Evolutionary conservation across 2,329 filamentous ascomycete genomes (phyloP).

Genomic region (Phialemonium atrogriseum): DNA sequence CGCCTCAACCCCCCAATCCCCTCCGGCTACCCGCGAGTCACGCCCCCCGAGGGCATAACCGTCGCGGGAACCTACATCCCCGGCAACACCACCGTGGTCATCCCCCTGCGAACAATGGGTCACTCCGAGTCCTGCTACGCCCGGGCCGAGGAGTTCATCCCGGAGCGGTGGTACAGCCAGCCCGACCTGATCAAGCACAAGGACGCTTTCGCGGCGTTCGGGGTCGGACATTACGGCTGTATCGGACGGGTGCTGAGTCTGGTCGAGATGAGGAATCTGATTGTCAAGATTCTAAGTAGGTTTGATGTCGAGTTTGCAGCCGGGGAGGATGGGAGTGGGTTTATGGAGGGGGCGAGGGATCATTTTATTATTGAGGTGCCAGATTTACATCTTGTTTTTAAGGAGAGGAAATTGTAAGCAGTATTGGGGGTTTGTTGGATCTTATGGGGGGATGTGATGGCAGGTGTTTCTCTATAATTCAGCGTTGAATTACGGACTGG

Average conservation of each 20-base stretch:
- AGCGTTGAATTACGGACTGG: too few relatives aligned
- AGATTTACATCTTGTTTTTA: conserved; percentile 3
- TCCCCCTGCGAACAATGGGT: conserved; percentile 10
- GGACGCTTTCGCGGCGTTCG: conserved; percentile 13
- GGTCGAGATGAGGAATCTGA: conserved; percentile 5
- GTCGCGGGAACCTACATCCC: conserved; percentile 17
- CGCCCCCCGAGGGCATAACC: conserved; percentile 13
- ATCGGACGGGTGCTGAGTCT: conserved; percentile 4
- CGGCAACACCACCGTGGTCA: conserved; percentile 10
- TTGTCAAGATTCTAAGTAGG: conserved; percentile 5
- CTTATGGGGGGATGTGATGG: too few relatives aligned
- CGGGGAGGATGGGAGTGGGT: conserved; percentile 5
- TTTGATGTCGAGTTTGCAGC: conserved; percentile 6
- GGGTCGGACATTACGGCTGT: conserved; percentile 5
- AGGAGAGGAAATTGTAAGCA: conserved; percentile 4
- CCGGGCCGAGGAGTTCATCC: conserved; percentile 13
- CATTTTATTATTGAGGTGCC: conserved; percentile 8
- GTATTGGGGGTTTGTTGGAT: too few relatives aligned
- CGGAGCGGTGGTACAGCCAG: conserved; percentile 14
- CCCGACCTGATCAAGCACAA: conserved; percentile 12
- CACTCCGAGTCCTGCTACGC: conserved; percentile 9
- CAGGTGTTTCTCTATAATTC: too few relatives aligned
- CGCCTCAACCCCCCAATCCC: conserved; percentile 10
- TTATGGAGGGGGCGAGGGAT: conserved; percentile 8
- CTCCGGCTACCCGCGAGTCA: conserved; percentile 9